Evolutionary conservation across 441 rosid species (phyloP).

Genomic region (Croton laevigatus): DNA sequence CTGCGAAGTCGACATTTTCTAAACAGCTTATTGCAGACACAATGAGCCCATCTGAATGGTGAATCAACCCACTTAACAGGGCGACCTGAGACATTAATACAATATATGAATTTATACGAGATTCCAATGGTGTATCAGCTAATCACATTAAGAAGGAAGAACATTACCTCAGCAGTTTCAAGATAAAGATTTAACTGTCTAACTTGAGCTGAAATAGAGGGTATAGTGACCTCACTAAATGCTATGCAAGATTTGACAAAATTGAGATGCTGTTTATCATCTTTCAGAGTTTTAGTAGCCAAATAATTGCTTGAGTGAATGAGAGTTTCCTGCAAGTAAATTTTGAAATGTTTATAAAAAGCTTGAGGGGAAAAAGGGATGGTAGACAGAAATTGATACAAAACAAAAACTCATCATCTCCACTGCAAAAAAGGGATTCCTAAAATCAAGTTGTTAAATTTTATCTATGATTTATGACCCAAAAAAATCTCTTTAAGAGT

Average conservation of each 20-base stretch:
- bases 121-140: conserved; percentile 6
- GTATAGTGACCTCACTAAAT: conserved; percentile 83
- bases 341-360: conserved; percentile 11
- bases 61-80: conserved; percentile 63
- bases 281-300: conserved; percentile 62
- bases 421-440: not conserved
- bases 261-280: conserved; percentile 40
- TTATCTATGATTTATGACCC: conserved; percentile 1
- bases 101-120: conserved; percentile 19
- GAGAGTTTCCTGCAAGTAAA: conserved; percentile 65
- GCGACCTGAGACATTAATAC: conserved; percentile 56
- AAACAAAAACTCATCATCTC: not conserved
- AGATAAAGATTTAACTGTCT: conserved; percentile 74
- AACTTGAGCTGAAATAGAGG: conserved; percentile 50
- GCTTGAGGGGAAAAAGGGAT: conserved; percentile 2
- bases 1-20: conserved; percentile 38
- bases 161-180: conserved; percentile 80
- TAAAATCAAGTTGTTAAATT: not conserved
- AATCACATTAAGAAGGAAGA: conserved; percentile 24
- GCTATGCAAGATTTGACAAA: conserved; percentile 84
- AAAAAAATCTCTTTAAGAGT: conserved; percentile 3
- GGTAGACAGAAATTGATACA: not conserved
- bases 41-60: conserved; percentile 74
- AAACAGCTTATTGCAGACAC: conserved; percentile 59
- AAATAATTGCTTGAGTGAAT: conserved; percentile 76